Base-by-base conservation (phyloP, 2,329 filamentous ascomycete genomes). In the Paraphoma chrysanthemicola region DNA sequence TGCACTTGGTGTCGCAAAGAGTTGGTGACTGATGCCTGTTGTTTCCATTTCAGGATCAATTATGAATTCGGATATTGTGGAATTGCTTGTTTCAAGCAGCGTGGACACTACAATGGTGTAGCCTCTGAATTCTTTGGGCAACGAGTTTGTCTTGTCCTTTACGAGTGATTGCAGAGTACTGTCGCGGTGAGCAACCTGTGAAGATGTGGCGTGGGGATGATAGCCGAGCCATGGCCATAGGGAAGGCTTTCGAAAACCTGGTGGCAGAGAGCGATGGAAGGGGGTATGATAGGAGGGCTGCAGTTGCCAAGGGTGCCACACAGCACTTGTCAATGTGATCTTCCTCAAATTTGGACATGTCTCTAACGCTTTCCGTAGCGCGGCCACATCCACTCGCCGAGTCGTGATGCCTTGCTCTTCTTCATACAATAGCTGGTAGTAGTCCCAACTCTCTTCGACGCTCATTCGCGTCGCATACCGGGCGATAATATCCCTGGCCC, bases 221-320 rank as follows among this genome's bases (percentile, higher is more conserved):
- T 48, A 53, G 61, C 48, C 56, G 10, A 48, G 68, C 77, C 75
- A 77, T 11, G 73, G 70, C 14, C 67, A 69, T 1, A 76, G 72
- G 9, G 78, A 62, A 1, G 75, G 74, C 53, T 81, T 80, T 23
- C 75, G 75, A 38, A 82, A 79, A 4, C 76, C 75, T 1, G 55
- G 45, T 0, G 78, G 78, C 11, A 82, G 73, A 2, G 72, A 69
- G 6, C 78, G 77, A 30, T 80, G 78, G 63, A 78, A 78, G 1
- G 80, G 80, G 0, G 80, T 81, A 17, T 77, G 57, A 48, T 81
- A 81, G 0, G 73, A 54, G 0, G 79, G 80, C 0, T 53, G 47
- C n/a, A 74, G 72, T 0, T 74, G 54, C 43, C 67, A 63, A 10
- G 62, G 62, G 0, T 77, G 77, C 57, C 81, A 79, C 0, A 77